Percentiles rank a stretch among this genome's conserved stretches.
Evolutionary conservation across 768 basidiomycete genomes (phyloP).

Genomic region (Xerocomellus amylosporus): DNA sequence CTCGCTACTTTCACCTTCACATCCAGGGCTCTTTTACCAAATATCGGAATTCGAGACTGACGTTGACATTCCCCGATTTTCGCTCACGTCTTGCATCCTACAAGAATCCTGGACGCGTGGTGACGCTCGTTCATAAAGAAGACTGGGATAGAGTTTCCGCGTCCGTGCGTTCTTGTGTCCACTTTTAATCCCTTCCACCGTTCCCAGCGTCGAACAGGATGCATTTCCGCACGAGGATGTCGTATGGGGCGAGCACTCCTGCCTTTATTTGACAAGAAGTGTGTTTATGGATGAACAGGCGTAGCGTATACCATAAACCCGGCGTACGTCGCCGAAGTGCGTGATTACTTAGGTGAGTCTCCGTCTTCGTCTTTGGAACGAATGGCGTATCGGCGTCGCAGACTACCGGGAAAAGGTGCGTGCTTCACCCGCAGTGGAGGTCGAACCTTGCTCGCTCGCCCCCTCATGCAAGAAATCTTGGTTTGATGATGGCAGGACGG

Average conservation of each 20-base stretch:
- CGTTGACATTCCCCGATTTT: not conserved
- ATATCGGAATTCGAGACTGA: not conserved
- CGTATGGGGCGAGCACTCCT: constrained; percentile 59
- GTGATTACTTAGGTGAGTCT: constrained; percentile 73
- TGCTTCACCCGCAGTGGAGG: not conserved
- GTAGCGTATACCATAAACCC: constrained; percentile 88
- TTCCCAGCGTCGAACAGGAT: constrained; percentile 19
- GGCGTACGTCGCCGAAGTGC: constrained; percentile 66
- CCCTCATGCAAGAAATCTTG: not conserved
- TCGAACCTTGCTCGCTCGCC: not conserved
- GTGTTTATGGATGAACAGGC: constrained; percentile 41
- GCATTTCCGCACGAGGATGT: constrained; percentile 33
- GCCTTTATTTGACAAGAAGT: too few species aligned
- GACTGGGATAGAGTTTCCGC: constrained; percentile 80
- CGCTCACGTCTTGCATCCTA: not conserved
- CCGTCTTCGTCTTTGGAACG: not conserved
- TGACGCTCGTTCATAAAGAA: constrained; percentile 83
- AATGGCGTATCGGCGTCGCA: constrained; percentile 23
- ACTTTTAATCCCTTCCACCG: not conserved
- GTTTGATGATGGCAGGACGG: constrained; percentile 58
- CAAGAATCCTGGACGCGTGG: constrained; percentile 83
- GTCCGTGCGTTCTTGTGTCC: constrained; percentile 44
- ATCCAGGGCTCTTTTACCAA: not conserved
- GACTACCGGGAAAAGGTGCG: constrained; percentile 84
- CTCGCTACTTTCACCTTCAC: not conserved